Evolutionary conservation across 352 stramenopile species (phyloP).

Genomic region (Pythium biforme): DNA sequence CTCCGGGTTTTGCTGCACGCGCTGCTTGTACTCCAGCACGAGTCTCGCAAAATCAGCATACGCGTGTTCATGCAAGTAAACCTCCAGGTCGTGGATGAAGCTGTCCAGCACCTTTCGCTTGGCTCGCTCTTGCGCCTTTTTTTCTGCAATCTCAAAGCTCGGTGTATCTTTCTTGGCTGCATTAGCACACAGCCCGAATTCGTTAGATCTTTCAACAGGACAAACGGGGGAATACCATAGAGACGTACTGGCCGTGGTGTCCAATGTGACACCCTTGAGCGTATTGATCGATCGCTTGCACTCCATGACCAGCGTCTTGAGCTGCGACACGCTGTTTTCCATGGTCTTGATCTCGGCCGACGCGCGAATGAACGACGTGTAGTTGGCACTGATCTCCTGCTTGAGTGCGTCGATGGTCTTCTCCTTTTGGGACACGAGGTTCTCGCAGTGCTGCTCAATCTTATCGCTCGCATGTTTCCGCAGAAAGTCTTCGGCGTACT

Average conservation of each 20-base stretch:
- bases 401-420: constrained; percentile 84
- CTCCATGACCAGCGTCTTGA: constrained; percentile 73
- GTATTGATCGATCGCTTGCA: constrained; percentile 68
- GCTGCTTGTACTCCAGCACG: constrained; percentile 52
- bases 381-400: constrained; percentile 79
- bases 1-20: constrained; percentile 37
- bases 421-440: constrained; percentile 77
- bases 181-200: not conserved
- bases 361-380: constrained; percentile 75
- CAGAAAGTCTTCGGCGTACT: constrained; percentile 80
- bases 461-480: constrained; percentile 72
- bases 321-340: constrained; percentile 81
- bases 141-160: constrained; percentile 46
- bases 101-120: constrained; percentile 51
- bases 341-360: constrained; percentile 78
- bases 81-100: constrained; percentile 70
- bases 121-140: constrained; percentile 43
- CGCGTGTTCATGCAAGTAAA: constrained; percentile 60
- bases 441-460: constrained; percentile 73
- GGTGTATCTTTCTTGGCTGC: constrained; percentile 37
- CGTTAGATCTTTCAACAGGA: not conserved
- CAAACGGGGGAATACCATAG: not conserved
- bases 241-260: constrained; percentile 40
- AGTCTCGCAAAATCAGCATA: constrained; percentile 60
- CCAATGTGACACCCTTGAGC: constrained; percentile 49